Evolutionary conservation across 2,329 filamentous ascomycete species (phyloP).

Genomic region (Fusarium piperis): DNA sequence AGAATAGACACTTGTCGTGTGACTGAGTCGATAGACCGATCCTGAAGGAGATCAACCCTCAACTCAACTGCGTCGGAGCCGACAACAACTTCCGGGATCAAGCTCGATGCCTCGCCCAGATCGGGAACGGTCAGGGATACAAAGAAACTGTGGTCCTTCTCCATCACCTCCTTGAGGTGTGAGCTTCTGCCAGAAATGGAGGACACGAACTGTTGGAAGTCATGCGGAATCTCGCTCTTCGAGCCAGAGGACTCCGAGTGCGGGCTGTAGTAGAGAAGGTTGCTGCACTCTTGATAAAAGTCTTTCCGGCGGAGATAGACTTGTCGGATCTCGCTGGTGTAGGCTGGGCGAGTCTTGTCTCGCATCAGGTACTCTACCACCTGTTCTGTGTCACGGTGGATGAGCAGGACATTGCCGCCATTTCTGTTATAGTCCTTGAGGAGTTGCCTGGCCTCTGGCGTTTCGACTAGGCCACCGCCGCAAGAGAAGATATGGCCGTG

Average conservation of each 20-base stretch:
- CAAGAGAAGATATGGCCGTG: conserved; percentile 88
- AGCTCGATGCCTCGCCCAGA: conserved; percentile 68
- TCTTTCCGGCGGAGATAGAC: conserved; percentile 90
- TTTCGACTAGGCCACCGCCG: conserved; percentile 93
- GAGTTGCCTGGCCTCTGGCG: conserved; percentile 78
- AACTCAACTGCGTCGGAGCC: conserved; percentile 94
- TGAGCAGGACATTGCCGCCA: conserved; percentile 85
- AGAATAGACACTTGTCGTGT: conserved; percentile 83
- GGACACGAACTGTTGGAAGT: conserved; percentile 52
- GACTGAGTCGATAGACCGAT: conserved; percentile 80
- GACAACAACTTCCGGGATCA: conserved; percentile 77
- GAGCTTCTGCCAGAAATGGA: conserved; percentile 52
- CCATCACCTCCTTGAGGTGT: conserved; percentile 55
- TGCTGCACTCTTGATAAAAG: conserved; percentile 94
- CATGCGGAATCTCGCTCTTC: conserved; percentile 43
- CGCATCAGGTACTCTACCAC: conserved; percentile 88
- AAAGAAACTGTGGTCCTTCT: conserved; percentile 85
- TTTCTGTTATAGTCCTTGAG: conserved; percentile 76
- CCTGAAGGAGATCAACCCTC: conserved; percentile 87
- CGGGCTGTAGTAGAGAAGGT: conserved; percentile 90
- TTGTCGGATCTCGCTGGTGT: conserved; percentile 89
- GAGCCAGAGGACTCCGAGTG: conserved; percentile 52
- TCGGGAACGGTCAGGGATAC: conserved; percentile 88
- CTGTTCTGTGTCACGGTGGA: conserved; percentile 87
- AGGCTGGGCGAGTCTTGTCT: conserved; percentile 92